Evolutionary conservation across 768 basidiomycete species (phyloP).

Genomic region (Leccinellum luteum): DNA sequence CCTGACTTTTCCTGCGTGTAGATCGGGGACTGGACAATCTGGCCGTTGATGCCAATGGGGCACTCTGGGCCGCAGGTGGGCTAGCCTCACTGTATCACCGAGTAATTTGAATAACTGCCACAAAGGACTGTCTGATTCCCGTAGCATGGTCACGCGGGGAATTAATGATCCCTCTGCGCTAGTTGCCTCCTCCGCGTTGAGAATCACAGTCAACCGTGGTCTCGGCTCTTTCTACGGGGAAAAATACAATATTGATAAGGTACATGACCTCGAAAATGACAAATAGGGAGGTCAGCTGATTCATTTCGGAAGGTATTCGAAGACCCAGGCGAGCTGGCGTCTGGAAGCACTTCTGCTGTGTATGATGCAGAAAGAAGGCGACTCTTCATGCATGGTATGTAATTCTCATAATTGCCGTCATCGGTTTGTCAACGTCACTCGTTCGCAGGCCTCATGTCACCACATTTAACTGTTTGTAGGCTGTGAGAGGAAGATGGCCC

Average conservation of each 20-base stretch:
- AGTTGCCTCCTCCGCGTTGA: conserved; percentile 49
- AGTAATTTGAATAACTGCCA: not conserved
- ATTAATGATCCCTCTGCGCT: conserved; percentile 39
- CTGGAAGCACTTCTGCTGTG: conserved; percentile 54
- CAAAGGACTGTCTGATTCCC: conserved; percentile 43
- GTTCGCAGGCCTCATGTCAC: conserved; percentile 30
- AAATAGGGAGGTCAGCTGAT: not conserved
- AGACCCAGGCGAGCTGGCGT: conserved; percentile 58
- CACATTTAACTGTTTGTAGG: conserved; percentile 34
- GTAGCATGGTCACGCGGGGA: conserved; percentile 38
- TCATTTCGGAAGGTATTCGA: conserved; percentile 53
- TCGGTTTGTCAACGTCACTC: conserved; percentile 5
- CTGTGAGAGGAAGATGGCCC: conserved; percentile 16
- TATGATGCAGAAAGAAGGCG: conserved; percentile 49
- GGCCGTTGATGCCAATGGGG: conserved; percentile 55
- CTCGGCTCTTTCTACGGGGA: conserved; percentile 52
- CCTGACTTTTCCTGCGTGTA: conserved; percentile 18
- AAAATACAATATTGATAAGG: conserved; percentile 60
- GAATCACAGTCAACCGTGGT: conserved; percentile 53
- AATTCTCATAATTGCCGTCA: conserved; percentile 1
- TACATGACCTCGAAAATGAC: conserved; percentile 18
- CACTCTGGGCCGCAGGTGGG: conserved; percentile 61
- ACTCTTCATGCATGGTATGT: conserved; percentile 60
- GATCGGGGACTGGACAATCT: conserved; percentile 61
- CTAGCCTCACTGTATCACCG: not conserved